Percentiles rank a stretch among this genome's conserved stretches.
Evolutionary conservation across 2,329 filamentous ascomycete genomes (phyloP).

Genomic region (Neofusicoccum kwambonambiense): DNA sequence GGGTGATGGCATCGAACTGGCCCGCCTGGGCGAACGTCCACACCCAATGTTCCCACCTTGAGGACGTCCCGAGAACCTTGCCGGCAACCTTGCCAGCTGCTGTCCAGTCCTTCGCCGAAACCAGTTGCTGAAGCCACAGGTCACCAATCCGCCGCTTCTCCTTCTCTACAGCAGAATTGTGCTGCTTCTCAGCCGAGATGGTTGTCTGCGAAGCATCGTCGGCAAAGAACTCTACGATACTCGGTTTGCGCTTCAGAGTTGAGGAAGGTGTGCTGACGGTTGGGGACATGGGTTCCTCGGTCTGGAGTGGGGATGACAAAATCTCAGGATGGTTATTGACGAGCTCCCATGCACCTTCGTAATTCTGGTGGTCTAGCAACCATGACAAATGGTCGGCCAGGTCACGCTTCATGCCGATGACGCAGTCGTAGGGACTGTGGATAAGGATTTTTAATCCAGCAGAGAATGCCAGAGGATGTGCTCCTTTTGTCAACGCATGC

Average conservation of each 20-base stretch:
- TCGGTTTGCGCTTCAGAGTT: constrained; percentile 24
- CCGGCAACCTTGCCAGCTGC: constrained; percentile 77
- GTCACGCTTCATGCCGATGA: constrained; percentile 86
- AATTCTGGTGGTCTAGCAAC: constrained; percentile 78
- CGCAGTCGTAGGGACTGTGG: constrained; percentile 93
- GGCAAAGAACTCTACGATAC: constrained; percentile 65
- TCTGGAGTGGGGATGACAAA: constrained; percentile 38
- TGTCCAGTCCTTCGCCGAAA: constrained; percentile 71
- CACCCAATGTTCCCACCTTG: constrained; percentile 93
- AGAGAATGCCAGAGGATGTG: constrained; percentile 51
- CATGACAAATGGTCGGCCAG: constrained; percentile 81
- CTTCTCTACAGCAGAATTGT: constrained; percentile 69
- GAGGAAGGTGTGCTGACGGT: constrained; percentile 46
- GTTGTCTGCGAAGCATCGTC: constrained; percentile 68
- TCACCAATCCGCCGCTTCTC: constrained; percentile 92
- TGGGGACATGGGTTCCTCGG: constrained; percentile 32
- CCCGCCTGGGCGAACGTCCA: constrained; percentile 85
- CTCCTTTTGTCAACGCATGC: constrained; percentile 21
- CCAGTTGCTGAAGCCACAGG: constrained; percentile 85
- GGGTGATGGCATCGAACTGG: constrained; percentile 85
- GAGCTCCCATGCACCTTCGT: constrained; percentile 84
- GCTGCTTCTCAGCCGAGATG: constrained; percentile 57
- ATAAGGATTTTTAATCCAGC: constrained; percentile 82
- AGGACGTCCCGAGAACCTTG: constrained; percentile 74
- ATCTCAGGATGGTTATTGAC: constrained; percentile 82